Base-by-base conservation (phyloP, 1,139 yeast genomes). In the Yarrowia galli region DNA sequence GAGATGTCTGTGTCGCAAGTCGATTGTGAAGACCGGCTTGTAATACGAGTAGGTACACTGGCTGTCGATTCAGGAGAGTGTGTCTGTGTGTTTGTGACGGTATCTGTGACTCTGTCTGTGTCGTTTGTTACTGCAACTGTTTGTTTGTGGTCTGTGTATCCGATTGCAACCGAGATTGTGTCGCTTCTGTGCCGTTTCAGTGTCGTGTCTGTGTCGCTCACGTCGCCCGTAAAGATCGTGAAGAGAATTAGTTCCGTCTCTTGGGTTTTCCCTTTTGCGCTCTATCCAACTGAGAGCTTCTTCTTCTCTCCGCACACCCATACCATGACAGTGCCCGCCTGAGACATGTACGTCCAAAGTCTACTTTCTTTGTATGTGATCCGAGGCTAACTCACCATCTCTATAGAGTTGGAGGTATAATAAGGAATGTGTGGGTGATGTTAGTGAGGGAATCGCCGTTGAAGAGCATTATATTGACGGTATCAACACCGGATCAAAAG, bases 331-430 rank as follows among this genome's bases (percentile, higher is more conserved):
- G 8, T 35, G 42, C 6, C 42, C 32, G 58, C 58, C 42, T 32
- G 28, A 51, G 13, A 51, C 58, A 51, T 51, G 58, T 20, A 51
- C n/a, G 3, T 15, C 28, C 28, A 32, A 20, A 35, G 42, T 16
- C 20, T 20, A 22, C 9, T 20, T 20, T 35, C 58, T 35, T 51
- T 51, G 58, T 51, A 35, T 35, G 25, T 36, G 42, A n/a, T 12
- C 18, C 42, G 28, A 51, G 58, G 8, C 58, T 51, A 32, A 51
- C 28, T 10, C 23, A 22, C 13, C 22, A 22, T 15, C 9, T 1
- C 28, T 16, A 35, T 51, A 51, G 42, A 35, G 58, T 51, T 51
- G 42, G 58, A 51, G 58, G 58, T 51, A 51, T 51, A 35, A 35
- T 35, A 51, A 35, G 58, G 58, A 51, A 51, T 51, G 32, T 28